Evolutionary conservation across 164 flowering plant species (phyloP).

Genomic region (Liquidambar formosana): DNA sequence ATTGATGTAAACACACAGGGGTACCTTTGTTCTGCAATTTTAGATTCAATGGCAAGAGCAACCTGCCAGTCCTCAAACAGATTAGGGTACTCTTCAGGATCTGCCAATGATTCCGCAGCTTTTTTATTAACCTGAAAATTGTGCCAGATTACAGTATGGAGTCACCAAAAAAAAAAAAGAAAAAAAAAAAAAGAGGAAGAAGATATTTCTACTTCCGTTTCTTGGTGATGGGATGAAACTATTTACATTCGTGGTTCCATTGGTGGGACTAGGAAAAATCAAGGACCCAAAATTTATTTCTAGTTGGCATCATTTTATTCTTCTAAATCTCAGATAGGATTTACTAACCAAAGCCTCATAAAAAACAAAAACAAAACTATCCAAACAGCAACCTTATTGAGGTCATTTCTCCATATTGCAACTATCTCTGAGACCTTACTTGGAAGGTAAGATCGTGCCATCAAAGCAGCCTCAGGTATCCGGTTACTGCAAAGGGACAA

Average conservation of each 20-base stretch:
- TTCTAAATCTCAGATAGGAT: too few relatives aligned
- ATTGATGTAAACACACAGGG: not conserved
- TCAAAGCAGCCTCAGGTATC: slow-evolving; percentile 98
- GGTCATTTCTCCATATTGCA: slow-evolving; percentile 89
- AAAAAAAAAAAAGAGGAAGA: not conserved
- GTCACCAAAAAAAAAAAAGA: not conserved
- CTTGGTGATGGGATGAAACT: too few relatives aligned
- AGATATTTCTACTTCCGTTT: not conserved
- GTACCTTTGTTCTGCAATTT: slow-evolving; percentile 73
- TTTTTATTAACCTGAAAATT: slow-evolving; percentile 75
- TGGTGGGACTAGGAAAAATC: too few relatives aligned
- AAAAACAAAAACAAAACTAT: not conserved
- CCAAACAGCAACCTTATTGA: slow-evolving; percentile 61
- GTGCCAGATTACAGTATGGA: not conserved
- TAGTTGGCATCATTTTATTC: too few relatives aligned
- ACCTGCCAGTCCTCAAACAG: slow-evolving; percentile 97
- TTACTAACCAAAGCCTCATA: too few relatives aligned
- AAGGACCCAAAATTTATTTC: too few relatives aligned
- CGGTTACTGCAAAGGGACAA: slow-evolving; percentile 68
- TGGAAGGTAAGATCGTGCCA: slow-evolving; percentile 99
- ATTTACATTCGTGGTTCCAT: too few relatives aligned
- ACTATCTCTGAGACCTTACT: slow-evolving; percentile 96
- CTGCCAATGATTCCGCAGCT: slow-evolving; percentile 99
- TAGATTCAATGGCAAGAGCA: slow-evolving; percentile 81
- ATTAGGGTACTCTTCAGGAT: slow-evolving; percentile 96